These are phyloP conservation scores for Tremella fuciformis DNA, from an alignment of 768 basidiomycete genomes.

Conservation along the genomic window DNA sequence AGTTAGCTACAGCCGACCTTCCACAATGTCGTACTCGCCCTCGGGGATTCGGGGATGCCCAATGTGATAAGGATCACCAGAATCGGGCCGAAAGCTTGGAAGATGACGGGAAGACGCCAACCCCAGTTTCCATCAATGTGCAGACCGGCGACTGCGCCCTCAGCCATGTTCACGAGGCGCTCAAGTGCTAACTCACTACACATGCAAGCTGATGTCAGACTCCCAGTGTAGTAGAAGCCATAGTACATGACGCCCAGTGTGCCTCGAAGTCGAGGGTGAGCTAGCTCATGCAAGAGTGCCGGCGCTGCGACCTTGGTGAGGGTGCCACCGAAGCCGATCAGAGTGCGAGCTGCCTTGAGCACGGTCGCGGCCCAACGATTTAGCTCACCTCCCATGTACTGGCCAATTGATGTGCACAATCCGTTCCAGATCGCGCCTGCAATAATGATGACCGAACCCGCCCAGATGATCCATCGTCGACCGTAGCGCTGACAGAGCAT, in stretches of 20 bases:
- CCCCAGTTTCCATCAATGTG: constrained; percentile 21
- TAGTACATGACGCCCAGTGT: constrained; percentile 15
- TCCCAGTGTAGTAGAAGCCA: constrained; percentile 18
- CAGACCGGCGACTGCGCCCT: constrained; percentile 14
- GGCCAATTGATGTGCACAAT: neutral
- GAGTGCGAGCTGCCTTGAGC: constrained; percentile 15
- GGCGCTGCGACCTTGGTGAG: constrained; percentile 28
- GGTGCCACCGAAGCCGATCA: constrained; percentile 27
- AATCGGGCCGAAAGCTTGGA: constrained; percentile 20
- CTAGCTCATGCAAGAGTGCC: constrained; percentile 28
- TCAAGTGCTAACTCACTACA: constrained; percentile 22
- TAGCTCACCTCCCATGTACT: neutral
- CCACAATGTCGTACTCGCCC: neutral
- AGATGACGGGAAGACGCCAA: constrained; percentile 22
- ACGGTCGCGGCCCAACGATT: too few relatives aligned
- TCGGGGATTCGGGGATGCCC: constrained; percentile 24
- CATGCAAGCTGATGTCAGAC: constrained; percentile 13
- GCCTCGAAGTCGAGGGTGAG: constrained; percentile 27
- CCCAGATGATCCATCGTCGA: neutral
- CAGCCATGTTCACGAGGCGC: constrained; percentile 5
- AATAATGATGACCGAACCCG: neutral
- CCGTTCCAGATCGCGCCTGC: neutral
- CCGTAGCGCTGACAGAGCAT: neutral
- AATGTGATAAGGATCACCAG: constrained; percentile 20
- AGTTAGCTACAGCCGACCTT: too few relatives aligned